Base-by-base conservation (phyloP, 495 filamentous ascomycete species). In the Trichocladium uniseriatum region DNA sequence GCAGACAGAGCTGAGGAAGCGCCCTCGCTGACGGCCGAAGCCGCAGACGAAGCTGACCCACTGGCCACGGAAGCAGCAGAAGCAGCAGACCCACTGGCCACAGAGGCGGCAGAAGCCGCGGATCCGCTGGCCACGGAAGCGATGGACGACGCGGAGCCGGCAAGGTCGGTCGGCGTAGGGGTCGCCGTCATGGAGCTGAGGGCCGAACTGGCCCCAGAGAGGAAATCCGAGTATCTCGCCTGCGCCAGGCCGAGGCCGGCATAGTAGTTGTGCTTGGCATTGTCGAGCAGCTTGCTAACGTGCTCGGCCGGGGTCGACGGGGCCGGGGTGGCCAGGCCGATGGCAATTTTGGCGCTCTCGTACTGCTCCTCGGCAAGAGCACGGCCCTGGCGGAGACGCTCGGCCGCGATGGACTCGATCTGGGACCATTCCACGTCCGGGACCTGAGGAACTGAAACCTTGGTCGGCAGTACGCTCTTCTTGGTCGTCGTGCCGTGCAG, bases 221-320 rank as follows among this genome's bases (percentile, higher is more conserved):
- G 51, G 55, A 91, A 89, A 22, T 82, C 79, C 9, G 83, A 79
- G 56, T 88, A 90, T 16, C 79, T 78, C 37, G 81, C 85, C 58
- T 92, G 84, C 3, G 87, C 87, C 18, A 87, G 54, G 14, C 87
- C 87, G 45, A 90, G 54, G 9, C 79, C 84, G 47, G 87, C 82
- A 54, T 89, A 89, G 61, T 89, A 92, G 53, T 81, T 82, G 45
- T 79, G 71, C 52, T 78, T 80, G 22, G 82, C 81, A 36, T 77
- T 66, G 47, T 80, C 76, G 16, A 79, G 69, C 8, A 84, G 54
- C 53, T 82, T 76, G 53, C 71, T 69, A 14, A 70, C 69, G 37
- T 71, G 62, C 36, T 72, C 62, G 36, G 68, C 50, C 15, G 63
- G 64, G 11, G 62, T 61, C 11, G 77, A 78, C 5, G 78, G 74